Evolutionary conservation across 139 green algal genomes (phyloP).

Genomic region (Chlorella sp.): DNA sequence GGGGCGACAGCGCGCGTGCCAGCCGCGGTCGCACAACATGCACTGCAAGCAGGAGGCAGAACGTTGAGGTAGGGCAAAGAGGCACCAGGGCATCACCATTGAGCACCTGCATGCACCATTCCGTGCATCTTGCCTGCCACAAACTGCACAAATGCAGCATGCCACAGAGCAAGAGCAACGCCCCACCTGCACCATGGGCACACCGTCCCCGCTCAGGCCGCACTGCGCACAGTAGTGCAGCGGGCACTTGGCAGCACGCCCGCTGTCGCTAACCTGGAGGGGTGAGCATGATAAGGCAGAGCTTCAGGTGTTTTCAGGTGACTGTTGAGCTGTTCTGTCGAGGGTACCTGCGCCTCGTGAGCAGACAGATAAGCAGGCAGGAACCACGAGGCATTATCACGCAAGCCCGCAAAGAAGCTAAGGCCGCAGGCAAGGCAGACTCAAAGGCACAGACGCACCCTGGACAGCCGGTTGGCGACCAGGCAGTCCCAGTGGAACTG

Average conservation of each 20-base stretch:
- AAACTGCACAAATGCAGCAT: too few relatives aligned
- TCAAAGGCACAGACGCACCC: neutral
- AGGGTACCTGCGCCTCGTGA: too few relatives aligned
- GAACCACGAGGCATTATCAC: too few relatives aligned
- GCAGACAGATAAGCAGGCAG: neutral
- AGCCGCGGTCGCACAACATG: conserved; percentile 48
- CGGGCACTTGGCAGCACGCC: conserved; percentile 43
- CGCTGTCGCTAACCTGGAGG: neutral
- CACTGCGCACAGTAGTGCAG: conserved; percentile 58
- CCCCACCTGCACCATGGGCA: conserved; percentile 43
- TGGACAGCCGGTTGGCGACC: conserved; percentile 14
- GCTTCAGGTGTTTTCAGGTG: too few relatives aligned
- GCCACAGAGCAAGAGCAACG: too few relatives aligned
- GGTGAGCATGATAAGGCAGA: neutral
- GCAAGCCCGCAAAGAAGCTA: too few relatives aligned
- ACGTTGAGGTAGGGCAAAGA: neutral
- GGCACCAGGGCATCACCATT: neutral
- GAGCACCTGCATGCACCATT: too few relatives aligned
- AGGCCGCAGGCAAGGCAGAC: too few relatives aligned
- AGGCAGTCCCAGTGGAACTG: conserved; percentile 50
- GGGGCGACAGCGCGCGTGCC: conserved; percentile 48
- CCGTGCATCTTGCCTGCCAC: too few relatives aligned
- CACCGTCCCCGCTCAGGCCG: conserved; percentile 47
- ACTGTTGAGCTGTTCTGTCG: too few relatives aligned
- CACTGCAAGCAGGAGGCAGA: conserved; percentile 28